phyloP scores from a whole-genome alignment of 345 rosid species.

The Trapa bicornis region DNA sequence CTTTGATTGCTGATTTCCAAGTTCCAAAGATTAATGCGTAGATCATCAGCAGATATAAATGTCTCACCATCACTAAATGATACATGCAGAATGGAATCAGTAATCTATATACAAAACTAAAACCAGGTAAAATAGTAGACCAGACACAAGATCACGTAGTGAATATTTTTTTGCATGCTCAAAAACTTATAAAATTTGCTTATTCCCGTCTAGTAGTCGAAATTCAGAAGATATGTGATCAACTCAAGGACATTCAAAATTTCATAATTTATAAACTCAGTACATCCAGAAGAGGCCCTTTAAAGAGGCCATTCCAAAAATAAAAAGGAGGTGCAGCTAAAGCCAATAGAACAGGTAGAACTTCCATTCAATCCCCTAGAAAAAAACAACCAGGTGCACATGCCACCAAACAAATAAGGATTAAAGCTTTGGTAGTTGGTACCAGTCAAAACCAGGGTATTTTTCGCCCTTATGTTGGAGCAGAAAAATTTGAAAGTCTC shows the following conservation, averaged over 20 bases:
- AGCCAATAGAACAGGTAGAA: background rate
- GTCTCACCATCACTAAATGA: conserved; percentile 79
- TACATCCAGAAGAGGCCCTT: background rate
- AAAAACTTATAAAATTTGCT: background rate
- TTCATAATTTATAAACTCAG: background rate
- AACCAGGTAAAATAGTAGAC: background rate
- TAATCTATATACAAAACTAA: background rate
- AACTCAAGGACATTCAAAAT: background rate
- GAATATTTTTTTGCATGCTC: background rate
- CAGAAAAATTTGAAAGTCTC: background rate
- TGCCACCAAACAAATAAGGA: background rate
- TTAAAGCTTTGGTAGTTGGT: background rate
- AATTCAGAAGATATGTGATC: background rate
- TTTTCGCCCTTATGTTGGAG: background rate
- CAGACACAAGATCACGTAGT: background rate
- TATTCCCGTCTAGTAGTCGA: background rate
- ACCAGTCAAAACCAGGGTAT: background rate
- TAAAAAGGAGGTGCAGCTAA: background rate
- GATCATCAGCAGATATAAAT: conserved; percentile 93
- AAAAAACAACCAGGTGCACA: background rate
- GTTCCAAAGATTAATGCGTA: conserved; percentile 97
- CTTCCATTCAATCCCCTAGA: background rate
- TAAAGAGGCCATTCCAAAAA: background rate
- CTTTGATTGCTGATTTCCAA: conserved; percentile 91
- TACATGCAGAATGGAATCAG: background rate